Percentiles rank a stretch among this genome's conserved stretches.
These are phyloP conservation scores for Pisolithus microcarpus DNA, from an alignment of 768 basidiomycete species.

Conservation along the genomic window DNA sequence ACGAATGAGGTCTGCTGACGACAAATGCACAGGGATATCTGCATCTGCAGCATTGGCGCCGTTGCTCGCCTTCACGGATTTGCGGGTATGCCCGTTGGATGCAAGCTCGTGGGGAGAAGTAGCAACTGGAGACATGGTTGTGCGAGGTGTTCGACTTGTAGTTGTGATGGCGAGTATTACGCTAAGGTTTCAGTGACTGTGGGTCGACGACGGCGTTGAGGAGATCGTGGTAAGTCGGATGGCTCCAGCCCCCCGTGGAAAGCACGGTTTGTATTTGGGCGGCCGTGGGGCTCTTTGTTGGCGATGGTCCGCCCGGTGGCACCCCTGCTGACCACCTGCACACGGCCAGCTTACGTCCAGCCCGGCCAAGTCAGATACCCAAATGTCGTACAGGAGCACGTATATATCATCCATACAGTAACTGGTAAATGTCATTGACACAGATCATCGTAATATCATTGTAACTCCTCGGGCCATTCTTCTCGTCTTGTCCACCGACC, in stretches of 20 bases:
- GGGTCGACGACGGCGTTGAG: too few relatives aligned
- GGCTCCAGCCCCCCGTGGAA: too few relatives aligned
- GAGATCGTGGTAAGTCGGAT: too few relatives aligned
- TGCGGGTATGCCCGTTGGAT: constrained; percentile 11
- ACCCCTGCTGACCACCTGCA: neutral
- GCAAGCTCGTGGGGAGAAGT: constrained; percentile 2
- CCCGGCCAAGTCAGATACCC: neutral
- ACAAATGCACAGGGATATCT: constrained; percentile 24
- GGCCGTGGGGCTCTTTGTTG: neutral
- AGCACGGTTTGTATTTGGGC: too few relatives aligned
- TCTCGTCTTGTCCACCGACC: constrained; percentile 59
- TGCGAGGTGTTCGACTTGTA: neutral
- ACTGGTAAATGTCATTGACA: neutral
- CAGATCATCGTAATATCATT: constrained; percentile 24
- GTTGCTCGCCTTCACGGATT: constrained; percentile 10
- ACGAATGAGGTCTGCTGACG: constrained; percentile 65
- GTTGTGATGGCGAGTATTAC: neutral
- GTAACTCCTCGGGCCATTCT: constrained; percentile 66
- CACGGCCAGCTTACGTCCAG: neutral
- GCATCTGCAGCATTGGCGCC: neutral
- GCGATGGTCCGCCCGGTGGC: neutral
- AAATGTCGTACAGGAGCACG: too few relatives aligned
- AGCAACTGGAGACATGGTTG: constrained; percentile 23
- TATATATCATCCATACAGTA: too few relatives aligned
- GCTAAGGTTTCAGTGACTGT: neutral